These are phyloP conservation scores for Cetraspora pellucida DNA, from an alignment of 192 early-diverging fungal species.

Conservation along the genomic window DNA sequence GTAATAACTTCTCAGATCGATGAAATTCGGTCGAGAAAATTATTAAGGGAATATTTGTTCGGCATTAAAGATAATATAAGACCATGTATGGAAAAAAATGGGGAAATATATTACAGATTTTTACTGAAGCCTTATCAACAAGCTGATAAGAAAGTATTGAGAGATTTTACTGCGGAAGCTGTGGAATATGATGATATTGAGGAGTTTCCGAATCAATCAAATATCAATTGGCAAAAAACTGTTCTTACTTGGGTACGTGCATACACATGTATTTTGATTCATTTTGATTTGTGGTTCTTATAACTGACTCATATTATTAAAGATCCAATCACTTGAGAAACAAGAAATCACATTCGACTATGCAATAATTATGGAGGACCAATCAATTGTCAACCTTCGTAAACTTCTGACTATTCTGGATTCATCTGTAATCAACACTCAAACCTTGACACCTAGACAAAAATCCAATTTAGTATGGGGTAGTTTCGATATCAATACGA, in stretches of 20 bases:
- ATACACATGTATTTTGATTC: neutral
- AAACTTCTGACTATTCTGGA: too few species aligned
- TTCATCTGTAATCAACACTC: too few species aligned
- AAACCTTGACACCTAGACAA: too few species aligned
- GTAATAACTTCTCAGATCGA: slow-evolving; percentile 49
- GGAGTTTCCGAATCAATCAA: slow-evolving; percentile 34
- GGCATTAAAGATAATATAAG: slow-evolving; percentile 54
- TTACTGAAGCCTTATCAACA: slow-evolving; percentile 40
- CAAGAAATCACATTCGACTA: too few species aligned
- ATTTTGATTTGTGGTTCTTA: too few species aligned
- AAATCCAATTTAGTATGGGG: too few species aligned
- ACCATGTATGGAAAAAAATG: slow-evolving; percentile 51
- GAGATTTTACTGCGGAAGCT: slow-evolving; percentile 49
- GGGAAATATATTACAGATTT: slow-evolving; percentile 50
- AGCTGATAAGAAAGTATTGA: slow-evolving; percentile 22
- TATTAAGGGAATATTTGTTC: slow-evolving; percentile 57
- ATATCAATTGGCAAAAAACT: slow-evolving; percentile 32
- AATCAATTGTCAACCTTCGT: too few species aligned
- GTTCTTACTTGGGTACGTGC: slow-evolving; percentile 40
- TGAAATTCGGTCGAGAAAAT: slow-evolving; percentile 44
- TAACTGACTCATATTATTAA: too few species aligned
- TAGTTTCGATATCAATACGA: too few species aligned
- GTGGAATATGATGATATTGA: slow-evolving; percentile 57
- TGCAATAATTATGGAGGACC: too few species aligned
- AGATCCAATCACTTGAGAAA: too few species aligned